These are phyloP conservation scores for Akanthomyces uredinophilus DNA, from an alignment of 2,329 filamentous ascomycete species.

Conservation along the genomic window DNA sequence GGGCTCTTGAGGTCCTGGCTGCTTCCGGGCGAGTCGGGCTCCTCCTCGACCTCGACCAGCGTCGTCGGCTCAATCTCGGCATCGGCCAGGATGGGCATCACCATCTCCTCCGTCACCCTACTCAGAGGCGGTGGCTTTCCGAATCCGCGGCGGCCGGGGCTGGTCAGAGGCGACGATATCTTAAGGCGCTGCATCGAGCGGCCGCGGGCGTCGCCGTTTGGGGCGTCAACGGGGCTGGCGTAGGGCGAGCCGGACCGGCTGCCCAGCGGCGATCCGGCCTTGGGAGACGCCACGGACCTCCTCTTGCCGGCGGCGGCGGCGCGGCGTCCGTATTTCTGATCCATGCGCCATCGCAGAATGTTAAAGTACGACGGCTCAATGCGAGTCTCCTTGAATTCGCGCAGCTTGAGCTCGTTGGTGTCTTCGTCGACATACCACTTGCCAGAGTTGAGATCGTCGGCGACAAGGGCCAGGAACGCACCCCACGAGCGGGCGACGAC, in stretches of 20 bases:
- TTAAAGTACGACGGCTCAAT: conserved; percentile 93
- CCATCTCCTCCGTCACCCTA: conserved; percentile 65
- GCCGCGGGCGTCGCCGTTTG: conserved; percentile 64
- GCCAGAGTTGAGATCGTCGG: conserved; percentile 84
- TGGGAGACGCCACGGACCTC: conserved; percentile 44
- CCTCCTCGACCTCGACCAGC: conserved; percentile 54
- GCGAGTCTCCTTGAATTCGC: conserved; percentile 82
- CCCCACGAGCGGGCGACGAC: conserved; percentile 91
- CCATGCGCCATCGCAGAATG: conserved; percentile 89
- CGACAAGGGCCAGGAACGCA: conserved; percentile 76
- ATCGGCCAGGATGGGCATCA: conserved; percentile 35
- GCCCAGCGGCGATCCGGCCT: conserved; percentile 41
- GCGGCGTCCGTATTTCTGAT: conserved; percentile 85
- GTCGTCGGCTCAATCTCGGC: conserved; percentile 40
- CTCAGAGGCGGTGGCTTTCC: conserved; percentile 68
- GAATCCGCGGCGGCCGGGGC: conserved; percentile 60
- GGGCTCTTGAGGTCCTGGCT: conserved; percentile 37
- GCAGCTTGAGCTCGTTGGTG: conserved; percentile 80
- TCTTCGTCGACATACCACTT: conserved; percentile 95
- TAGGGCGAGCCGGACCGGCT: conserved; percentile 57
- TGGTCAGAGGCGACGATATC: conserved; percentile 57
- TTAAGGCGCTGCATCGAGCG: conserved; percentile 66
- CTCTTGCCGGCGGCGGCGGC: conserved; percentile 40
- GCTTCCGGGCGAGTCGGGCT: conserved; percentile 49
- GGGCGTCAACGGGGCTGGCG: conserved; percentile 57